Evolutionary conservation across 306 rosid species (phyloP), one percentile per base, ranked within the genome.

Genomic region (Erythrophleum fordii): DNA sequence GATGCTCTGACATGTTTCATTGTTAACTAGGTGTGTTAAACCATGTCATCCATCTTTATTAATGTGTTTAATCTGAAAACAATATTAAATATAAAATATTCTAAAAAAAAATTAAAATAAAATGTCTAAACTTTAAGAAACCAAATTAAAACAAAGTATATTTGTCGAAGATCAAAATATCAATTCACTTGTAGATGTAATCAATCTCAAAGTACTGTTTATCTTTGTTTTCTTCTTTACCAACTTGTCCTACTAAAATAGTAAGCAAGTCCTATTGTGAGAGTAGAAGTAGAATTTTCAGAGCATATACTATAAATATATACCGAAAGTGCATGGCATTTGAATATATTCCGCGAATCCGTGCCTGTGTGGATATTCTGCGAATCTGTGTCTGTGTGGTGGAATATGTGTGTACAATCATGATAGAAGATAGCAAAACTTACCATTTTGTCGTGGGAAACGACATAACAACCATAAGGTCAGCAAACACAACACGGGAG

Each of bases 361-460:
- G n/a, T n/a, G n/a, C n/a, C n/a, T n/a, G n/a, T n/a, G n/a, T n/a
- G n/a, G n/a, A n/a, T n/a, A n/a, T n/a, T n/a, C n/a, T n/a, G n/a
- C n/a, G n/a, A n/a, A n/a, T 78, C 28, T 61, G 62, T 14, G 49
- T 6, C 37, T 25, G 3, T 26, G 71, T 83, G 83, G 87, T 86
- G 89, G 89, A 83, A 74, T 80, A 60, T 83, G 89, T 34, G 87
- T 83, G 86, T 83, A 59, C 77, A 80, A 44, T 80, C 89, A 83
- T 66, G 42, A 75, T 82, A 78, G 76, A 66, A 82, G 72, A 29
- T 49, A n/a, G 16, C 72, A 59, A 53, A 82, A n/a, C 72, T 35
- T 48, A 9, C 46, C 80, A 77, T 58, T 80, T 67, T 56, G 72
- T n/a, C 12, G 66, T 44, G 17, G 65, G 55, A 31, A 67, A 65